Base-by-base conservation (phyloP, 768 basidiomycete genomes). In the Cubamyces lactineus region DNA sequence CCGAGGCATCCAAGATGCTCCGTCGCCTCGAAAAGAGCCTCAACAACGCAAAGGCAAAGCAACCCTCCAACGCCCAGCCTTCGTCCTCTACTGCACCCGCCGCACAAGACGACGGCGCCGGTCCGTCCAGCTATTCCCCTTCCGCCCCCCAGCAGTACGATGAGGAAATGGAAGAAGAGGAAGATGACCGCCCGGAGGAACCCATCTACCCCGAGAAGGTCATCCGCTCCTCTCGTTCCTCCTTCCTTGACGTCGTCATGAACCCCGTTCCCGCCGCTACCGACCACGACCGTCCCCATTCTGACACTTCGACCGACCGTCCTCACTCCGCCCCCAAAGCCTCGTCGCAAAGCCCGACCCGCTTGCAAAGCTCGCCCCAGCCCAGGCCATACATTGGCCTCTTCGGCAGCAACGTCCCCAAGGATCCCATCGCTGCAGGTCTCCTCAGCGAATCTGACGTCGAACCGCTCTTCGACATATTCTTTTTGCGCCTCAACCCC, bases 1-100 rank as follows among this genome's bases (percentile, higher is more conserved):
- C 92, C 40, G 92, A 94, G 72, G 91, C 91, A 48, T 93, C 92
- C 41, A 93, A 93, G 73, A 91, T 92, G 89, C 86, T 93, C 54
- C 86, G 92, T 54, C 85, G 91, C 50, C 80, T 94, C 45, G 92
- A 94, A 77, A 94, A 92, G 72, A 89, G 88, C 56, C 82, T 91
- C 64, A 89, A 86, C 73, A 84, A 77, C 40, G 88, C 89, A 39
- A 92, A 91, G 72, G 80, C 86, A 73, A 92, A 91, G 74, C 86
- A 87, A 19, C 67, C 71, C 49, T 46, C 74, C 43, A 71, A 71
- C 34, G 73, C 74, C 30, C 79, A 84, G 75, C 78, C 63, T 16
- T 66, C 67, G 38, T 55, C 72, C 11, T 61, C 70, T 34, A 60
- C 68, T 34, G 30, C 67, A 13, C 63, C 57, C 16, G 69, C 49